These are phyloP conservation scores for Colletotrichum sojae DNA, from an alignment of 2,329 filamentous ascomycete genomes.

Conservation along the genomic window DNA sequence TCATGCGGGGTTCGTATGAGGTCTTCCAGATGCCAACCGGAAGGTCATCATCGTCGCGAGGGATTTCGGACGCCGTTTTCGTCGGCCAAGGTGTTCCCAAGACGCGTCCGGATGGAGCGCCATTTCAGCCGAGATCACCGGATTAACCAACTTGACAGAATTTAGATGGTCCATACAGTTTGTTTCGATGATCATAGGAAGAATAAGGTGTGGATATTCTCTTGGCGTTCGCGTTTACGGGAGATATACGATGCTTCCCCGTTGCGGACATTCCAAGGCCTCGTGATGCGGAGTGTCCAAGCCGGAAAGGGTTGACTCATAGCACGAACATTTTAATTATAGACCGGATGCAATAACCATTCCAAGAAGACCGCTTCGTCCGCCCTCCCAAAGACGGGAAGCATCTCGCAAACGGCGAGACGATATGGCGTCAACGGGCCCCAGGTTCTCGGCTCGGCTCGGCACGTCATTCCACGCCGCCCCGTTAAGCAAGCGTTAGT, in stretches of 20 bases:
- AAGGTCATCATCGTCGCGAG: too few species aligned
- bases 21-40: neutral
- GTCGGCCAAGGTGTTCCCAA: neutral
- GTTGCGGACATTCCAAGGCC: conserved; percentile 18
- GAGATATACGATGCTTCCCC: conserved; percentile 21
- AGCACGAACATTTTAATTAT: neutral
- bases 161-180: neutral
- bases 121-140: neutral
- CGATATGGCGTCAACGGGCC: conserved; percentile 21
- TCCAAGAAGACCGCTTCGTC: neutral
- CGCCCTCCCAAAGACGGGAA: neutral
- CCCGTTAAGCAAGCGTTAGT: too few species aligned
- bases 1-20: neutral
- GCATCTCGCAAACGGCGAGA: neutral
- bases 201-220: neutral
- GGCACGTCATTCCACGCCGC: conserved; percentile 14
- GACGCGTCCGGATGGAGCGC: neutral
- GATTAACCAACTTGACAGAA: too few species aligned
- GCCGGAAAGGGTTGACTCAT: conserved; percentile 1
- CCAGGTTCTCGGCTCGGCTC: conserved; percentile 12
- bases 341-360: neutral
- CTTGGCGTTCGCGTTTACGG: conserved; percentile 1
- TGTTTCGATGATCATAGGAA: neutral
- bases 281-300: neutral
- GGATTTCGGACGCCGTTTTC: neutral